Conservation (phyloP, 176 grass and related monocot genomes). For the Stipa capillata region DNA sequence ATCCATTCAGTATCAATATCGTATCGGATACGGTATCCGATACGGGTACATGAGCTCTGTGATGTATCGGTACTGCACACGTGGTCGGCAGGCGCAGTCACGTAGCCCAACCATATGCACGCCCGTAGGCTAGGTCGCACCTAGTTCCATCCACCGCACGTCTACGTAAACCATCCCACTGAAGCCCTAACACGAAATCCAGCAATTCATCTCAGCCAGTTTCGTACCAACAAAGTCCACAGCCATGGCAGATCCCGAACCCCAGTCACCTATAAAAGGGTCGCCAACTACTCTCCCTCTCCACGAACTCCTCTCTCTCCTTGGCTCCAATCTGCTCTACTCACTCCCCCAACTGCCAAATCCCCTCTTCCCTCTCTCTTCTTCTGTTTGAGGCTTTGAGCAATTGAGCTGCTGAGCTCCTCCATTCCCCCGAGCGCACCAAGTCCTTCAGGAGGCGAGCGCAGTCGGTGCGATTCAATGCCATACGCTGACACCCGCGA, state of each 20-base stretch:
- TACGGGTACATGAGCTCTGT: too few species aligned
- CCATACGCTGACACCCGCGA: constrained; percentile 6
- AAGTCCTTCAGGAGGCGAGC: constrained; percentile 30
- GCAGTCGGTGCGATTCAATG: constrained; percentile 44
- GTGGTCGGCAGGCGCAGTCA: too few species aligned
- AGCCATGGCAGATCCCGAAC: too few species aligned
- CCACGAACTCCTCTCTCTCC: constrained; percentile 12
- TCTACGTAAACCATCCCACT: neutral
- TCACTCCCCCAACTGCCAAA: constrained; percentile 38
- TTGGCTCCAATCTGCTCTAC: neutral
- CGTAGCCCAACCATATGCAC: too few species aligned
- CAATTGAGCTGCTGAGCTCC: constrained; percentile 3
- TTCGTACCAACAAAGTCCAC: neutral
- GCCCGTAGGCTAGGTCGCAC: too few species aligned
- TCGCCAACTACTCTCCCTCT: constrained; percentile 54
- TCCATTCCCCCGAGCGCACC: constrained; percentile 29
- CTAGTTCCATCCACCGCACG: neutral
- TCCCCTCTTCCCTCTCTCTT: constrained; percentile 26
- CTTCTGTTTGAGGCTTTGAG: neutral
- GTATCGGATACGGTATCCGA: too few species aligned
- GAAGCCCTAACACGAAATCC: too few species aligned
- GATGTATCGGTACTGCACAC: too few species aligned
- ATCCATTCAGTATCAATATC: too few species aligned
- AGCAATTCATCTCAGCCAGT: too few species aligned
- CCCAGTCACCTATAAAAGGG: constrained; percentile 32